These are phyloP conservation scores for Pulveroboletus sp. DNA, from an alignment of 768 basidiomycete species.

Conservation along the genomic window DNA sequence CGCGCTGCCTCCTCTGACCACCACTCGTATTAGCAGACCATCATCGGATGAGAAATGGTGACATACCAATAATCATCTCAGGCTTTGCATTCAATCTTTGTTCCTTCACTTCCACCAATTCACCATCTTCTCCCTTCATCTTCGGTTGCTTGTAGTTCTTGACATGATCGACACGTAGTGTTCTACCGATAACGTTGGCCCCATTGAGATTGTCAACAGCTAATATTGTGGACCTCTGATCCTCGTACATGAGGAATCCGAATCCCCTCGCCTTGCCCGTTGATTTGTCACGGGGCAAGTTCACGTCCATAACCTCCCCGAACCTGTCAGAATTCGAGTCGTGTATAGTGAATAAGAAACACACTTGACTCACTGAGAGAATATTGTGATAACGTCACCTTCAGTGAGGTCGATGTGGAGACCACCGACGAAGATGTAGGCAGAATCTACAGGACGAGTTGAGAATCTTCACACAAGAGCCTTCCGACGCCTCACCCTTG, in stretches of 20 bases:
- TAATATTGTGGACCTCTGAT: constrained; percentile 91
- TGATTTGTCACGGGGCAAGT: constrained; percentile 89
- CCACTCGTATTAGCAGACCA: constrained; percentile 5
- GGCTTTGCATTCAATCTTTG: constrained; percentile 88
- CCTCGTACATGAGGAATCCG: constrained; percentile 98
- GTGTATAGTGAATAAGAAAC: neutral
- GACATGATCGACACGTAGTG: constrained; percentile 88
- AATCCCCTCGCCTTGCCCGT: constrained; percentile 91
- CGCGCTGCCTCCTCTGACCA: constrained; percentile 44
- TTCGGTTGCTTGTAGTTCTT: constrained; percentile 89
- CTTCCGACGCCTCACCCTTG: constrained; percentile 46
- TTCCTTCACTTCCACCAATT: constrained; percentile 79
- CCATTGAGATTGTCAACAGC: constrained; percentile 99
- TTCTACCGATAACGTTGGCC: constrained; percentile 79
- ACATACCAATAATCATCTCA: constrained; percentile 56
- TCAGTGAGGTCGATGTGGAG: constrained; percentile 87
- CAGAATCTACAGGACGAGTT: constrained; percentile 59
- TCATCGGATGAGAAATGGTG: neutral
- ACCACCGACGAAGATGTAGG: constrained; percentile 92
- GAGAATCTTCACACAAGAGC: neutral
- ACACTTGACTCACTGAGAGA: constrained; percentile 77
- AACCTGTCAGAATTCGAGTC: constrained; percentile 49
- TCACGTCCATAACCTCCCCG: constrained; percentile 94
- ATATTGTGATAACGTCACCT: constrained; percentile 95
- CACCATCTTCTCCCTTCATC: constrained; percentile 72